phyloP scores from a whole-genome alignment of 768 basidiomycete genomes.

The Boletus reticuloceps region DNA sequence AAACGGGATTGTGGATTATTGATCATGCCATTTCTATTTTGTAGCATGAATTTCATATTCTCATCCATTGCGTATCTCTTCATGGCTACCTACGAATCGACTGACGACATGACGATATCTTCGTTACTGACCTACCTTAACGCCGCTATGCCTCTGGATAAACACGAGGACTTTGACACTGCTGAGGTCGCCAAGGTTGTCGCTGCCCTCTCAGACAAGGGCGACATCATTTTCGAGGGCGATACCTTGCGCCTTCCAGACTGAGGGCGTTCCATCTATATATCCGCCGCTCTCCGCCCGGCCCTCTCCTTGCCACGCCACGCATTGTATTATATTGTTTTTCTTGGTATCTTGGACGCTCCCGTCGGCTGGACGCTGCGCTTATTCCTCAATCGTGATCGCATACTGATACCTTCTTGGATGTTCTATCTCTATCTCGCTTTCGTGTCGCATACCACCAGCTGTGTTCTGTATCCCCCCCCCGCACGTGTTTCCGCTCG shows the following conservation, averaged over 20 bases:
- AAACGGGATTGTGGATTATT: constrained; percentile 6
- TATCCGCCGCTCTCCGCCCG: background rate
- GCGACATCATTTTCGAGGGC: constrained; percentile 50
- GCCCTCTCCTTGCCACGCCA: background rate
- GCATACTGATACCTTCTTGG: constrained; percentile 24
- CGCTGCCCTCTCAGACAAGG: constrained; percentile 44
- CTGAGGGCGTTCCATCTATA: constrained; percentile 4
- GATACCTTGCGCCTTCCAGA: constrained; percentile 38
- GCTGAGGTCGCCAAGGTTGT: constrained; percentile 60
- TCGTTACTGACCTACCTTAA: constrained; percentile 70
- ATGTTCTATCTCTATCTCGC: constrained; percentile 8
- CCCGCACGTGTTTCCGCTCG: background rate
- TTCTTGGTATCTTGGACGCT: constrained; percentile 27
- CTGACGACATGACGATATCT: constrained; percentile 70
- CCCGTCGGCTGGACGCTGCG: constrained; percentile 2
- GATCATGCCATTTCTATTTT: constrained; percentile 4
- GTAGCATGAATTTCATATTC: constrained; percentile 58
- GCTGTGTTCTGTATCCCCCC: constrained; percentile 9
- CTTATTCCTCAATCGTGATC: background rate
- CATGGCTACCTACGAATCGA: constrained; percentile 59
- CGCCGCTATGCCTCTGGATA: constrained; percentile 72
- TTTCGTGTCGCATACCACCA: constrained; percentile 15
- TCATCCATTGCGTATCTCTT: constrained; percentile 64
- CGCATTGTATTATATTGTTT: constrained; percentile 15
- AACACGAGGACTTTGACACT: constrained; percentile 81